Evolutionary conservation across 192 early-diverging fungal species (phyloP), one percentile per base, ranked within the genome.

Genomic region (Thamnidium elegans): DNA sequence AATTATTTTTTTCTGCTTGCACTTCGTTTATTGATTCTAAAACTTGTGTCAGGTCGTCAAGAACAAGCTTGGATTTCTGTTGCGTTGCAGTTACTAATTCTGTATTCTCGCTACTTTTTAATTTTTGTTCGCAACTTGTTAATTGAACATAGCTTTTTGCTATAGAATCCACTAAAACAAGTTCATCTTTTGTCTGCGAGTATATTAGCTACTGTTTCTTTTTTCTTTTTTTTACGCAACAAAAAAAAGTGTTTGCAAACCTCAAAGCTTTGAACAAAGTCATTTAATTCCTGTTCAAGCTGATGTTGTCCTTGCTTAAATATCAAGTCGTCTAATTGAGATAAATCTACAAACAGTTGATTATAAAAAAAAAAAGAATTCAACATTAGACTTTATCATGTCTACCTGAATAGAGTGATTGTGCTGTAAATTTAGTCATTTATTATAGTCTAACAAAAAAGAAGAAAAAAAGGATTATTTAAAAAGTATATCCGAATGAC

Each of bases 391-490:
- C 14, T 39, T 48, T 48, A 48, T 48, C 36, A 39, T 39, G 36
- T 39, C 9, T 39, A 39, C 36, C 36, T 39, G 36, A 39, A 39
- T 39, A 39, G 9, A 39, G 36, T 39, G 36, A 39, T 39, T 58
- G 31, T 58, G 56, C 36, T 44, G 34, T 34, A 23, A 58, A 58
- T 44, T 58, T 58, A 23, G 36, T 43, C 56, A 58, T 48, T 55
- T 45, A n/a, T 14, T 11, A 14, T 43, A 8, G 21, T 21, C 7
- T 3, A 58, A 44, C 2, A 47, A 47, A 47, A 47, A 15, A 47
- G 2, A 47, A 47, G 2, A 48, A 48, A 48, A 48, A 48, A 48
- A 19, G 13, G 46, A 19, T 15, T 14, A 19, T 39, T 39, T 39
- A 39, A 39, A 39, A 39, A 39, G 36, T 39, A 10, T 39, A 6